Percentiles rank a stretch among this genome's conserved stretches.
Conservation (phyloP, 2,329 filamentous ascomycete species). For the Colletotrichum destructivum region DNA sequence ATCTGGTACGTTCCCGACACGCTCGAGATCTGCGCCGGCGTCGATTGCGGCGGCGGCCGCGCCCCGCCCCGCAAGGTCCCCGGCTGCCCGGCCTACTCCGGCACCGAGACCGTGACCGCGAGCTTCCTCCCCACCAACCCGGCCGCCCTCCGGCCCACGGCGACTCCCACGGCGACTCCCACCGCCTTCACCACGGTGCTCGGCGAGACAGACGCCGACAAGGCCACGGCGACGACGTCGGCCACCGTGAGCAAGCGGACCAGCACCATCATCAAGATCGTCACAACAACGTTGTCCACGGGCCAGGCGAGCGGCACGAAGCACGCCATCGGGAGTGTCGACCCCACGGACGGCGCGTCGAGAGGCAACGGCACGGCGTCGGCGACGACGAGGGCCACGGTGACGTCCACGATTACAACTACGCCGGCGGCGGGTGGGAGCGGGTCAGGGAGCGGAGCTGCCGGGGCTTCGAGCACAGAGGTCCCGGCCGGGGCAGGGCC, state of each 20-base stretch:
- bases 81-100: slow-evolving; percentile 70
- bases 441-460: background rate
- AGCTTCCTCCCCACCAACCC: slow-evolving; percentile 25
- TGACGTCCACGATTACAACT: background rate
- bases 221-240: slow-evolving; percentile 8
- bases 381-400: background rate
- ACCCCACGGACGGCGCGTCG: background rate
- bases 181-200: background rate
- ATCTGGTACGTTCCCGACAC: slow-evolving; percentile 74
- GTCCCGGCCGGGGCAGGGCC: slow-evolving; percentile 27
- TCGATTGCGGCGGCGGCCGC: slow-evolving; percentile 78
- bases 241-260: background rate
- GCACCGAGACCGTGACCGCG: slow-evolving; percentile 57
- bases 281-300: background rate
- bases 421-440: background rate
- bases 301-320: background rate
- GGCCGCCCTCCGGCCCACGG: background rate
- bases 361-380: background rate
- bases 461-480: background rate
- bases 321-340: background rate
- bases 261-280: background rate
- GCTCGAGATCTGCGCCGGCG: slow-evolving; percentile 74
- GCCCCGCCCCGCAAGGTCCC: slow-evolving; percentile 75
- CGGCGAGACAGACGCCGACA: background rate
- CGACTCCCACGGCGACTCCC: background rate